A percentile compares a stretch with the other conserved stretches of the same genome.
Evolutionary conservation across 2,329 filamentous ascomycete genomes (phyloP).

Genomic region (Talaromyces verruculosus): DNA sequence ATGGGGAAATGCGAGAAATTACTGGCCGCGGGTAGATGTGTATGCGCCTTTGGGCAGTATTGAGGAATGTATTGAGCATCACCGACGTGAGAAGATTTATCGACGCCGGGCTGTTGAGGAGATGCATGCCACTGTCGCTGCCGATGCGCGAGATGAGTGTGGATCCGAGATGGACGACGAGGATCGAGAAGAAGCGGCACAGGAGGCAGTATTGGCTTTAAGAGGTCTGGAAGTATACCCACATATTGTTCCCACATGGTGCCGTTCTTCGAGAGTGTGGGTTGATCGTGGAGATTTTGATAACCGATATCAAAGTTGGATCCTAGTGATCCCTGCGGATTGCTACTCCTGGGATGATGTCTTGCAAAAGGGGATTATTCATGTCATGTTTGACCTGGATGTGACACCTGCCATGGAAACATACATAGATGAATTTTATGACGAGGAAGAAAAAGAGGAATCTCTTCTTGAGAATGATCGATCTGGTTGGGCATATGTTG

Average conservation of each 20-base stretch:
- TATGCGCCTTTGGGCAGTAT: slow-evolving; percentile 21
- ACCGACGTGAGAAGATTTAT: slow-evolving; percentile 21
- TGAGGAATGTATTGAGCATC: slow-evolving; percentile 23
- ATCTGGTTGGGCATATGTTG: slow-evolving; percentile 7
- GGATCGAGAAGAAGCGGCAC: slow-evolving; percentile 12
- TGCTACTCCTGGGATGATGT: slow-evolving; percentile 21
- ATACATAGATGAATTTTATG: neutral
- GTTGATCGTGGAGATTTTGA: neutral
- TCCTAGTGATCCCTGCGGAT: slow-evolving; percentile 11
- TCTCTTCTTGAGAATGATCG: neutral
- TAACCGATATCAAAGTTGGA: slow-evolving; percentile 10
- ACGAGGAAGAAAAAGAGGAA: slow-evolving; percentile 20
- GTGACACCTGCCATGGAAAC: slow-evolving; percentile 19
- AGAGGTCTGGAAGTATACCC: slow-evolving; percentile 8
- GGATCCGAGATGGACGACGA: slow-evolving; percentile 11
- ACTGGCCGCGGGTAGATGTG: slow-evolving; percentile 24
- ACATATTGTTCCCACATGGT: slow-evolving; percentile 14
- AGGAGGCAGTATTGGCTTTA: slow-evolving; percentile 9
- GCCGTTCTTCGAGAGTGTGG: neutral
- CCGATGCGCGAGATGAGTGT: slow-evolving; percentile 2
- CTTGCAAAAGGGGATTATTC: slow-evolving; percentile 16
- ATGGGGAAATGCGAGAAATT: slow-evolving; percentile 24
- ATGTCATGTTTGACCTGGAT: slow-evolving; percentile 23
- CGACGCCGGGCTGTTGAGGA: slow-evolving; percentile 11
- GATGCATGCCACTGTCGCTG: slow-evolving; percentile 7